Base-by-base conservation (phyloP, 2,329 filamentous ascomycete species). In the Aureobasidium sp. region DNA sequence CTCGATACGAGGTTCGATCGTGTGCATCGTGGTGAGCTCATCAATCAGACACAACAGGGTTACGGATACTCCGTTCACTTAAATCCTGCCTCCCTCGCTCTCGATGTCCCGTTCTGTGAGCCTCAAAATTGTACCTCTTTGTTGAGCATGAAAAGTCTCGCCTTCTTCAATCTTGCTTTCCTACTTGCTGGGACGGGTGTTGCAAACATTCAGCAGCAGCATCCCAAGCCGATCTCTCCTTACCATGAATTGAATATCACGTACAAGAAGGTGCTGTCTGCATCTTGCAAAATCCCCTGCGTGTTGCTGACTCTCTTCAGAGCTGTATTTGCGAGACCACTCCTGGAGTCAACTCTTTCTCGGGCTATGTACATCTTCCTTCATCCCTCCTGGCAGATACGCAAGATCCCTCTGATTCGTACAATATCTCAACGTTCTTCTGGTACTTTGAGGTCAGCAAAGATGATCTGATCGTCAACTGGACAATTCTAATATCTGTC, bases 371-470 rank as follows among this genome's bases (percentile, higher is more conserved):
- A 71, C 75, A 66, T 21, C 48, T 68, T 1, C 66, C 66, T 1
- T 42, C 39, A 5, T 11, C 37, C 5, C 51, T 55, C 7, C 5
- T 55, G 3, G 25, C 16, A 21, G 51, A 55, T 6, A 16, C 39
- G 5, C 51, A 55, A 44, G 37, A n/a, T 74, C 74, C 2, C 77
- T 80, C 13, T 77, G 80, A 69, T 65, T 72, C 68, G 21, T 72
- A 70, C 25, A 72, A 76, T 57, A 74, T 75, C 41, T 63, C 58
- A 30, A 58, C 37, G 14, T 63, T 48, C 32, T 85, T 85, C 70
- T 83, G 81, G 80, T 85, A 83, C 67, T 81, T 85, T 67, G 81
- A 84, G 65, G 74, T 55, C 37, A 32, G 41, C 11, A 25, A 14
- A 7, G 6, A 16, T 14, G 21, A 27, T 9, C 6, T 6, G 41